Percentiles rank a stretch among this genome's conserved stretches.
Evolutionary conservation across 2,329 filamentous ascomycete genomes (phyloP).

Genomic region (Coniochaeta sp.): DNA sequence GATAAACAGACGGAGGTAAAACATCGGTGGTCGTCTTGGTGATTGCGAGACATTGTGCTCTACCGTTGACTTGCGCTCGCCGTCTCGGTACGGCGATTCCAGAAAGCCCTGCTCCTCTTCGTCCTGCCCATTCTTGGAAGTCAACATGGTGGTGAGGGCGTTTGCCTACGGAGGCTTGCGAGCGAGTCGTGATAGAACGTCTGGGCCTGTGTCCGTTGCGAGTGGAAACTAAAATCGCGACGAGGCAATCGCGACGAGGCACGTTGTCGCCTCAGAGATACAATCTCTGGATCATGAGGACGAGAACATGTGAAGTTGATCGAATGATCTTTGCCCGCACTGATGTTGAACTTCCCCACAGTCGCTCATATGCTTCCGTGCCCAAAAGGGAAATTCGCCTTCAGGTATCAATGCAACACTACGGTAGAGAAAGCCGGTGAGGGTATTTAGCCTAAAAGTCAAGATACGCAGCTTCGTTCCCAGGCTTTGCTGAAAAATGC

Average conservation of each 20-base stretch:
- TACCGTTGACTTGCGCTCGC: constrained; percentile 3
- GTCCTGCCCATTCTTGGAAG: constrained; percentile 13
- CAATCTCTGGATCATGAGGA: too few species aligned
- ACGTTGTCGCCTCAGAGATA: too few species aligned
- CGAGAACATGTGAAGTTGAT: background rate
- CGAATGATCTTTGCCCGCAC: background rate
- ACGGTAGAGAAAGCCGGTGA: background rate
- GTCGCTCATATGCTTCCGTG: background rate
- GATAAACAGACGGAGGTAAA: constrained; percentile 19
- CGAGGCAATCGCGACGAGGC: too few species aligned
- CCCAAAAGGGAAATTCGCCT: background rate
- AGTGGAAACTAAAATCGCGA: too few species aligned
- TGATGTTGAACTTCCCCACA: background rate
- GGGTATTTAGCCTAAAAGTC: background rate
- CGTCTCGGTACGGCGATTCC: background rate
- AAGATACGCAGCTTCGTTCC: too few species aligned
- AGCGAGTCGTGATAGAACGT: too few species aligned
- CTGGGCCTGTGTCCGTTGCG: too few species aligned
- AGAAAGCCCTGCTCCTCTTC: constrained; percentile 25
- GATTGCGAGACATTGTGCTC: constrained; percentile 3
- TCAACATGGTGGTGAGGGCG: background rate
- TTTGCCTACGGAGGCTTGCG: too few species aligned
- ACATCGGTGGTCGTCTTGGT: constrained; percentile 6
- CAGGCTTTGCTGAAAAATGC: too few species aligned
- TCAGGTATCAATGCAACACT: background rate